A percentile compares a stretch with the other conserved stretches of the same genome.
Evolutionary conservation across 225 moss, liverwort and hornwort genomes (phyloP).

Genomic region (Marchantia paleacea): DNA sequence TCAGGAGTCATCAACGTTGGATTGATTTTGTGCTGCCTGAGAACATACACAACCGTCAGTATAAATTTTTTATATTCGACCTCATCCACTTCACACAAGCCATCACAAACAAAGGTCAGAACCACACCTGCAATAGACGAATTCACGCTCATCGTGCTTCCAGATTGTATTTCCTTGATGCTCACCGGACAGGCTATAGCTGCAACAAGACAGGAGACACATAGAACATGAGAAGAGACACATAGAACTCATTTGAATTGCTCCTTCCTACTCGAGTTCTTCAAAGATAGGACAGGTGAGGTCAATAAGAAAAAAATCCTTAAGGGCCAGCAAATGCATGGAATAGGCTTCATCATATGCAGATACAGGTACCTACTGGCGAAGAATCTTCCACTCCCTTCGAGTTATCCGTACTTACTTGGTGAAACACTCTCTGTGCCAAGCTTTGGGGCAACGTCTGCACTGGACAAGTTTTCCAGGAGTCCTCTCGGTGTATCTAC

Average conservation of each 20-base stretch:
- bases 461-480: conserved; percentile 43
- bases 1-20: conserved; percentile 10
- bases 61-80: background rate
- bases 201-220: conserved; percentile 20
- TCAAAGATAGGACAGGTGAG: too few relatives aligned
- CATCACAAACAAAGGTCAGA: background rate
- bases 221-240: too few relatives aligned
- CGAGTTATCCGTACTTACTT: conserved; percentile 25
- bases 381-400: background rate
- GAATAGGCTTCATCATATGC: background rate
- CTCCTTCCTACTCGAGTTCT: background rate
- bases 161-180: conserved; percentile 24
- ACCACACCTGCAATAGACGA: conserved; percentile 41
- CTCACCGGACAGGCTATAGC: conserved; percentile 30
- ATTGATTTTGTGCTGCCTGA: conserved; percentile 11
- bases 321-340: background rate
- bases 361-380: background rate
- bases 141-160: conserved; percentile 33
- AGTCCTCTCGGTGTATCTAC: conserved; percentile 21
- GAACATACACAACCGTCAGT: background rate
- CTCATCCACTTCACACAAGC: background rate
- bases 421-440: conserved; percentile 34
- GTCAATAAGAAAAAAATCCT: background rate
- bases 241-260: background rate
- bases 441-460: conserved; percentile 44